Evolutionary conservation across 2,329 filamentous ascomycete species (phyloP), one percentile per base, ranked within the genome.

Genomic region (Aspergillus chevalieri): DNA sequence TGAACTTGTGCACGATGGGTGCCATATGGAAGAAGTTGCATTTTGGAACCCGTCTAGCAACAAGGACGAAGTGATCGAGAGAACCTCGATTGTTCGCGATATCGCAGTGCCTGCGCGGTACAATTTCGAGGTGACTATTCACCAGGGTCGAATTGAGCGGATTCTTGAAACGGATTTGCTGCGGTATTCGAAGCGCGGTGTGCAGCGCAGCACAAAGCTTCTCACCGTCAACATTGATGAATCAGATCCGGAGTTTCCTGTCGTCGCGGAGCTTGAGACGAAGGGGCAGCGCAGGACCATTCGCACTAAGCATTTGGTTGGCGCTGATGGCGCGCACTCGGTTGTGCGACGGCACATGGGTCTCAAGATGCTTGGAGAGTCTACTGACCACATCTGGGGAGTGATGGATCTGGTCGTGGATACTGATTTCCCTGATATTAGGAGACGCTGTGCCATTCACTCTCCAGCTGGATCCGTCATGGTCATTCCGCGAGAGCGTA

Each of bases 381-480:
- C 84, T 14, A 84, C 84, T 48, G 77, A 84, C 43, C 76, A 87
- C 62, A 82, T 89, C 22, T 89, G 86, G 85, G 85, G 85, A 41
- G 86, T 89, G 15, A 86, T 89, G 73, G 86, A 89, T 59, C 79
- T 85, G 30, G 83, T 88, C 2, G 82, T 87, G 19, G 76, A 81
- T 61, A 89, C 85, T 0, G 78, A 88, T 59, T 89, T 89, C 56
- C 86, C 86, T 0, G 86, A 92, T 62, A 87, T 90, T 59, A 85
- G 87, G 76, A 85, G 86, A 77, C 85, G 87, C 74, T 87, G 83
- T 59, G 87, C 84, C 1, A 87, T 90, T 51, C 86, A 89, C 64
- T 89, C 85, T 3, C 76, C 81, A 43, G 75, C 84, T 50, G 86
- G 87, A 1, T 89, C 85, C 15, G 84, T 91, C 61, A 87, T 91